phyloP scores from a whole-genome alignment of 2,329 filamentous ascomycete genomes.

The Colletotrichum sublineola region DNA sequence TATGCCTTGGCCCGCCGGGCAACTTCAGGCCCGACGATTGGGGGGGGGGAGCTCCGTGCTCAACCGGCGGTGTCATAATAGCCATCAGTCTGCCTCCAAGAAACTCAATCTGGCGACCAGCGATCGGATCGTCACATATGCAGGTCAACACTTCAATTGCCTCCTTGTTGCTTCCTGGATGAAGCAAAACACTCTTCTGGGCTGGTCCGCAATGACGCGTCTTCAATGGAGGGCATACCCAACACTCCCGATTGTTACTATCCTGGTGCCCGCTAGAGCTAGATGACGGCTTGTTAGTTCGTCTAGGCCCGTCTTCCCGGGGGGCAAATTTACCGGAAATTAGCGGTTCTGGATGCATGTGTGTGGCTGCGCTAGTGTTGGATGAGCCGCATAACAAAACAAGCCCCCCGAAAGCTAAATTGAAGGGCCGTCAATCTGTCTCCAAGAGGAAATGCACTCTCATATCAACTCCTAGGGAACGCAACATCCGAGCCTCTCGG shows the following conservation, averaged over 20 bases:
- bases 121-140: not conserved
- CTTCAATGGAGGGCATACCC: not conserved
- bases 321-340: not conserved
- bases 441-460: not conserved
- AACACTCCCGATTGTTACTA: not conserved
- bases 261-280: not conserved
- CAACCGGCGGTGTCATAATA: not conserved
- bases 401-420: not conserved
- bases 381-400: not conserved
- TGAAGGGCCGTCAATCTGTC: not conserved
- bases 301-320: not conserved
- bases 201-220: not conserved
- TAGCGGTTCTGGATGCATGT: not conserved
- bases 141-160: not conserved
- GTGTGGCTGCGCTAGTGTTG: not conserved
- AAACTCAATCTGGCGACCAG: not conserved
- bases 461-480: not conserved
- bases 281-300: not conserved
- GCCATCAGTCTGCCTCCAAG: not conserved
- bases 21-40: not conserved
- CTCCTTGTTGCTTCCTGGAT: not conserved
- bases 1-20: slow-evolving; percentile 7
- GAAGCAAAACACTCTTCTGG: not conserved
- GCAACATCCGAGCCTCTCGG: not conserved
- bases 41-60: slow-evolving; percentile 1